Evolutionary conservation across 352 stramenopile genomes (phyloP), one percentile per base, ranked within the genome.

Genomic region (Globisporangium mamillatum): DNA sequence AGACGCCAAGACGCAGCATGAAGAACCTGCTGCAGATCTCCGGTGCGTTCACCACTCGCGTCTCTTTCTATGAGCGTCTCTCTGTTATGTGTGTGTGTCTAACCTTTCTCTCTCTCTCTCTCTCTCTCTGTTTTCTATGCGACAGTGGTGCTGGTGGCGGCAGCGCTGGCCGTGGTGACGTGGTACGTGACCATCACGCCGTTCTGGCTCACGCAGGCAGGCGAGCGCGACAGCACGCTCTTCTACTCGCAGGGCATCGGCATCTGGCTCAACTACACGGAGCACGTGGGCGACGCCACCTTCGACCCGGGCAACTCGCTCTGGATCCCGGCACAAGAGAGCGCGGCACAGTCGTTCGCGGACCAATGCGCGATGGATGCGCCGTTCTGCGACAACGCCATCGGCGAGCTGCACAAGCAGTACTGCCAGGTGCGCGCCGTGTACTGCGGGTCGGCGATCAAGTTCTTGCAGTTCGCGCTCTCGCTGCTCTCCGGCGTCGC

Each of bases 241-340:
- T 86, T 84, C 68, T 94, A 94, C 75, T 84, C 86, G 36, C 86
- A 94, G 70, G 86, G 86, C 59, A 80, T 94, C 56, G 86, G 86
- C 1, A 67, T 94, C 22, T 94, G 86, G 86, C 82, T 91, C 64
- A 94, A 94, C 70, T 94, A 86, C 74, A 94, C 86, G 3, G 80
- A 91, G 64, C 86, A 92, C 60, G 81, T 89, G 32, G 86, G 86
- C 29, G 86, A 89, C 57, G 66, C 73, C 5, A 71, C 56, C 53
- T 94, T 89, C 50, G 86, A 92, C 46, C 86, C 86, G 1, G 81
- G 84, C 44, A 94, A 94, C 63, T 91, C 86, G 50, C 77, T 94
- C 27, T 94, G 86, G 86, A 73, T 91, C 18, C 86, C 86, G 20
- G 72, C 78, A 10, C 86, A 94, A 59, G 69, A 74, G 56, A 94